These are phyloP conservation scores for Saraca asoca DNA, from an alignment of 331 rosid genomes.

Conservation along the genomic window DNA sequence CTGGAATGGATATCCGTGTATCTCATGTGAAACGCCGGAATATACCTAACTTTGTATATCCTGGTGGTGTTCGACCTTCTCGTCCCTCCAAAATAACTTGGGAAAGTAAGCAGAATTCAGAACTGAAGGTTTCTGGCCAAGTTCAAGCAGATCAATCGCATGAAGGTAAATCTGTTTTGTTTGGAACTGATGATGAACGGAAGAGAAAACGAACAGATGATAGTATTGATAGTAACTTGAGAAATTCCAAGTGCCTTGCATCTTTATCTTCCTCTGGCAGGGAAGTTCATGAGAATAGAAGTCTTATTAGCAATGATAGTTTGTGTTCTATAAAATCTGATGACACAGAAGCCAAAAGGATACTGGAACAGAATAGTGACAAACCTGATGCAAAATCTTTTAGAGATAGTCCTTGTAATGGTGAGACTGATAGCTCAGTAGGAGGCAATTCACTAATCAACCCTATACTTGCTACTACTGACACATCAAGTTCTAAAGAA, in stretches of 20 bases:
- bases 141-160: constrained; percentile 48
- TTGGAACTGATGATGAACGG: constrained; percentile 50
- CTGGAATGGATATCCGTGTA: constrained; percentile 79
- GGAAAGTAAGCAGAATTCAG: constrained; percentile 58
- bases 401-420: constrained; percentile 47
- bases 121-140: constrained; percentile 56
- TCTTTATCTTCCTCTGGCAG: constrained; percentile 35
- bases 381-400: constrained; percentile 41
- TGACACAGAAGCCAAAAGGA: constrained; percentile 43
- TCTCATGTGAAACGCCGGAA: constrained; percentile 73
- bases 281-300: constrained; percentile 55
- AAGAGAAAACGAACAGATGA: constrained; percentile 74
- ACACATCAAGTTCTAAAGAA: constrained; percentile 55
- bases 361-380: constrained; percentile 35
- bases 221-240: constrained; percentile 42
- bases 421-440: constrained; percentile 45
- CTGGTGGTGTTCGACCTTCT: constrained; percentile 74
- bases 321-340: constrained; percentile 50
- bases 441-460: constrained; percentile 35
- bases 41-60: constrained; percentile 85
- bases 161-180: constrained; percentile 44
- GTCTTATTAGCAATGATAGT: constrained; percentile 45
- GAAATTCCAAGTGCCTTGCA: constrained; percentile 43
- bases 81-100: constrained; percentile 56
- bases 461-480: constrained; percentile 32